Conservation (phyloP, 306 rosid genomes). For the Rubus parviflorus region DNA sequence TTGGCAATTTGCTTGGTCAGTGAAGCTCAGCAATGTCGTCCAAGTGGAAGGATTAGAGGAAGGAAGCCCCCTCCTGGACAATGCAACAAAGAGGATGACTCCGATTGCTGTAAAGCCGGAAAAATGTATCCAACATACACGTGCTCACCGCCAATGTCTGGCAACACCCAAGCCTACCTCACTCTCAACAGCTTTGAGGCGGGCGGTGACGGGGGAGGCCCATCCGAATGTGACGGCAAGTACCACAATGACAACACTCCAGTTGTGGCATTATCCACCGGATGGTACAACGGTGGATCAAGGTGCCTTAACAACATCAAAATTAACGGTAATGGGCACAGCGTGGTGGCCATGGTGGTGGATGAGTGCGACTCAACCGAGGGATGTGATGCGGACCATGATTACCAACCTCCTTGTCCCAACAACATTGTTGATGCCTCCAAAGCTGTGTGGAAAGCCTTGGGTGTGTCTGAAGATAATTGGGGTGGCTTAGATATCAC, state of each 20-base stretch:
- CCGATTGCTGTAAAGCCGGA: slow-evolving; percentile 31
- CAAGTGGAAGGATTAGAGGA: slow-evolving; percentile 26
- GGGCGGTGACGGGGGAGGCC: slow-evolving; percentile 43
- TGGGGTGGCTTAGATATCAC: slow-evolving; percentile 25
- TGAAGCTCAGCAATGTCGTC: slow-evolving; percentile 25
- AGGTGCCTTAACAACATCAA: slow-evolving; percentile 33
- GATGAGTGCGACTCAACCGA: slow-evolving; percentile 63
- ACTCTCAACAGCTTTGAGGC: slow-evolving; percentile 42
- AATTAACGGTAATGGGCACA: slow-evolving; percentile 40
- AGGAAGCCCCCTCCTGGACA: slow-evolving; percentile 27
- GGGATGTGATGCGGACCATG: slow-evolving; percentile 46
- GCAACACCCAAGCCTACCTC: slow-evolving; percentile 37
- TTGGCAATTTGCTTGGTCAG: neutral
- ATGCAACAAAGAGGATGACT: slow-evolving; percentile 26
- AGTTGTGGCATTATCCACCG: slow-evolving; percentile 45
- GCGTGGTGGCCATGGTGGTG: slow-evolving; percentile 49
- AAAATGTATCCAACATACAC: slow-evolving; percentile 31
- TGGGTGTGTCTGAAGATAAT: slow-evolving; percentile 13
- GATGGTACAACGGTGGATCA: slow-evolving; percentile 28
- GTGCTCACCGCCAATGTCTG: slow-evolving; percentile 37
- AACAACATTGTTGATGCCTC: slow-evolving; percentile 47
- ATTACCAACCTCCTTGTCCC: slow-evolving; percentile 38
- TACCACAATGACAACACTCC: slow-evolving; percentile 36
- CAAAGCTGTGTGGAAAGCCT: slow-evolving; percentile 29
- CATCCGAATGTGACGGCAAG: slow-evolving; percentile 38